Evolutionary conservation across 2,329 filamentous ascomycete species (phyloP).

Genomic region (Blastomyces gilchristii): DNA sequence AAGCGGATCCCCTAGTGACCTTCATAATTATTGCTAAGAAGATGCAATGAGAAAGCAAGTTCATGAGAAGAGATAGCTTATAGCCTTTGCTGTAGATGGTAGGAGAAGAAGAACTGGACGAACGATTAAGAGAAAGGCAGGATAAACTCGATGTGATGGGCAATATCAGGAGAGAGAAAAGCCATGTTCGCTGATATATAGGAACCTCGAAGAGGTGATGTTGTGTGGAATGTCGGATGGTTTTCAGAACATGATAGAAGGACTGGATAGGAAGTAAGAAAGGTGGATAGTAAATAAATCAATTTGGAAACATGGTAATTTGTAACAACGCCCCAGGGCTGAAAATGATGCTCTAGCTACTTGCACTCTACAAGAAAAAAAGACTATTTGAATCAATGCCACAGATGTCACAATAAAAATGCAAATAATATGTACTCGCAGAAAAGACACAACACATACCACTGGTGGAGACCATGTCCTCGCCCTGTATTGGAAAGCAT

Average conservation of each 20-base stretch:
- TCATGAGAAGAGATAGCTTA: neutral
- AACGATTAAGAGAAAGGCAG: neutral
- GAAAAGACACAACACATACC: constrained; percentile 13
- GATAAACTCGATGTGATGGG: neutral
- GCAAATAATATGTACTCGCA: neutral
- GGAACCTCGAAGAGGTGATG: neutral
- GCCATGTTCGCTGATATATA: too few species aligned
- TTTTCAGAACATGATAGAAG: too few species aligned
- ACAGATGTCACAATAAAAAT: constrained; percentile 1
- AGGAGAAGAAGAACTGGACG: neutral
- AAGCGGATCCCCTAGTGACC: neutral
- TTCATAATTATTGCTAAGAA: neutral
- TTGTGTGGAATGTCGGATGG: neutral
- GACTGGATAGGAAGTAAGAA: neutral
- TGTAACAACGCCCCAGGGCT: neutral
- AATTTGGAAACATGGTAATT: neutral
- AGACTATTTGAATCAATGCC: constrained; percentile 4
- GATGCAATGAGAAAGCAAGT: neutral
- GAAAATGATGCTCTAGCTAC: constrained; percentile 3
- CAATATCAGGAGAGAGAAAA: neutral
- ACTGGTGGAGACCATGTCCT: constrained; percentile 8
- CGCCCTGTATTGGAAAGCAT: neutral
- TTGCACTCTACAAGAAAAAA: neutral
- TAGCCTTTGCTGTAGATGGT: neutral
- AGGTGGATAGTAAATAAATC: neutral